Percentiles rank a stretch among this genome's conserved stretches.
These are phyloP conservation scores for Paxillus rubicundulus DNA, from an alignment of 768 basidiomycete genomes.

Conservation along the genomic window DNA sequence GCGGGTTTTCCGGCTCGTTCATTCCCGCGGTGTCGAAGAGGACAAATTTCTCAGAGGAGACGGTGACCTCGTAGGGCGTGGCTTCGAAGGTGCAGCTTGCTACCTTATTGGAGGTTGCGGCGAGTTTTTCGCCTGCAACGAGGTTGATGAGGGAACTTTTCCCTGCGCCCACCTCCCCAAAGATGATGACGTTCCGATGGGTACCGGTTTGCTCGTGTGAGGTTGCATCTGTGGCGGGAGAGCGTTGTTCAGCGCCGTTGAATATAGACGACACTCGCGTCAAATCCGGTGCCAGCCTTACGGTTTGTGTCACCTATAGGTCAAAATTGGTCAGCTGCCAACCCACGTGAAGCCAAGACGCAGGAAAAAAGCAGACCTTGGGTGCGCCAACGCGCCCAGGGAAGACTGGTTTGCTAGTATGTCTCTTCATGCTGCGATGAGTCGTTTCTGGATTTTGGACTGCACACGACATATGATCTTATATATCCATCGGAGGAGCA, in stretches of 20 bases:
- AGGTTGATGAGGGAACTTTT: slow-evolving; percentile 10
- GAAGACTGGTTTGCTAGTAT: too few species aligned
- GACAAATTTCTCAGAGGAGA: background rate
- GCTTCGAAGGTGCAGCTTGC: slow-evolving; percentile 4
- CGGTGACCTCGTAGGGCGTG: background rate
- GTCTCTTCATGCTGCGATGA: too few species aligned
- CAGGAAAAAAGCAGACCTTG: background rate
- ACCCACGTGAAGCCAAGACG: background rate
- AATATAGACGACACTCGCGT: background rate
- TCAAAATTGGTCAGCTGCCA: background rate
- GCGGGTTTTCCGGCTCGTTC: background rate
- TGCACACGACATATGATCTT: too few species aligned
- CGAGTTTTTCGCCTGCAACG: slow-evolving; percentile 2
- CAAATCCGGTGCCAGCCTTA: background rate
- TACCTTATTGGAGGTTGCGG: background rate
- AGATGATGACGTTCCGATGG: slow-evolving; percentile 6
- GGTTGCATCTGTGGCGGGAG: background rate
- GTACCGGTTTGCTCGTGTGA: background rate
- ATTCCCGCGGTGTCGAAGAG: slow-evolving; percentile 4
- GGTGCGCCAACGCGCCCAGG: background rate
- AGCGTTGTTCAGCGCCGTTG: background rate
- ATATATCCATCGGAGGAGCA: too few species aligned
- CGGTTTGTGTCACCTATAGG: background rate
- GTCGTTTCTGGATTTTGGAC: too few species aligned
- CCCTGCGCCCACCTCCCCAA: slow-evolving; percentile 10